phyloP scores from a whole-genome alignment of 2,329 filamentous ascomycete species.

The Ceratocystis colombiana region DNA sequence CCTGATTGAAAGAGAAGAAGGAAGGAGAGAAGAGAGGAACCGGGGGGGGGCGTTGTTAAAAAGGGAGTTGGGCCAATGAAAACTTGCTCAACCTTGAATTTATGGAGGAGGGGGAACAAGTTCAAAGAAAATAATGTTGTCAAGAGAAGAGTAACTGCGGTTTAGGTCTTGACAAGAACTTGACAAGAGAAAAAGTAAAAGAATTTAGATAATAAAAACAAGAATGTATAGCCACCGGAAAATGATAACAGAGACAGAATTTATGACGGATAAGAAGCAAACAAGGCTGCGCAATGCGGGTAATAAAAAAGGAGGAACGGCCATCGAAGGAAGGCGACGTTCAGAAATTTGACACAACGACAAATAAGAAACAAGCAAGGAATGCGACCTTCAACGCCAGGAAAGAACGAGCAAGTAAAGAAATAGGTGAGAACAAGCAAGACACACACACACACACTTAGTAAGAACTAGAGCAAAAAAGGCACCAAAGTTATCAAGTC shows the following conservation, averaged over 20 bases:
- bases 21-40: conserved; percentile 18
- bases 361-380: background rate
- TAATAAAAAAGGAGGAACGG: background rate
- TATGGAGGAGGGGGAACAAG: conserved; percentile 5
- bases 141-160: background rate
- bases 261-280: background rate
- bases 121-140: background rate
- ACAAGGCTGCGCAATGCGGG: background rate
- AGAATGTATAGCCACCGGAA: background rate
- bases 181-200: background rate
- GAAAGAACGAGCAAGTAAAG: background rate
- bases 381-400: background rate
- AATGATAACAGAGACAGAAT: background rate
- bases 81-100: conserved; percentile 36
- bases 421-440: background rate
- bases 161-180: too few species aligned
- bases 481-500: background rate
- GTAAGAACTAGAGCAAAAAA: background rate
- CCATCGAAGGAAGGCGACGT: background rate
- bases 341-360: background rate
- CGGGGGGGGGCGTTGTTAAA: background rate
- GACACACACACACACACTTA: background rate
- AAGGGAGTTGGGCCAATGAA: conserved; percentile 35
- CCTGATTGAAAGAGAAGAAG: conserved; percentile 15
- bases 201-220: background rate